Percentiles rank a stretch among this genome's conserved stretches.
These are phyloP conservation scores for Andrographis paniculata DNA, from an alignment of 305 asterid species.

Conservation along the genomic window DNA sequence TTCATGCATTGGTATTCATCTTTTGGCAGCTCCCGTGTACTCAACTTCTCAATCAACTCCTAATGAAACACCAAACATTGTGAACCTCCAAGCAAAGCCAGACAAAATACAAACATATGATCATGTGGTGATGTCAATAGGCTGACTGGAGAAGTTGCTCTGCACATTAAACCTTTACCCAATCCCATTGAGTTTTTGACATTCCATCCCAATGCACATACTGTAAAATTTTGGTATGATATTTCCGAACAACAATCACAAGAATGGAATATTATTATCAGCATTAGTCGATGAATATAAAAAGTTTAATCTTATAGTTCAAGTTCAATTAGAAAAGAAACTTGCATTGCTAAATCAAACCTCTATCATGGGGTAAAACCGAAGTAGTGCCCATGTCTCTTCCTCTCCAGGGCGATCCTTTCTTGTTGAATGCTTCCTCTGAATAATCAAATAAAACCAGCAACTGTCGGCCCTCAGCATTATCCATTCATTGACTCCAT, in stretches of 20 bases:
- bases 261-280: too few species aligned
- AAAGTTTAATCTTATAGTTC: background rate
- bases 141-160: too few species aligned
- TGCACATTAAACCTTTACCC: too few species aligned
- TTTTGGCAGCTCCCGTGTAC: slow-evolving; percentile 66
- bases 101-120: too few species aligned
- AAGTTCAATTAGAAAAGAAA: background rate
- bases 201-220: too few species aligned
- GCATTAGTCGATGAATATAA: too few species aligned
- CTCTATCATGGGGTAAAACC: slow-evolving; percentile 92
- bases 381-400: slow-evolving; percentile 82
- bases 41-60: slow-evolving; percentile 82
- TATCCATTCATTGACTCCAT: slow-evolving; percentile 30
- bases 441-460: slow-evolving; percentile 23
- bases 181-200: too few species aligned
- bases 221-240: too few species aligned
- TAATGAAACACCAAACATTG: too few species aligned
- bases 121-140: too few species aligned
- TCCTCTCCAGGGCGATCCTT: slow-evolving; percentile 87
- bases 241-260: too few species aligned
- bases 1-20: slow-evolving; percentile 78
- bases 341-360: slow-evolving; percentile 22
- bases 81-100: too few species aligned
- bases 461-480: background rate
- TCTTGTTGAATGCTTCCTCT: slow-evolving; percentile 79